These are phyloP conservation scores for Tetraselmis striata DNA, from an alignment of 139 green algal species.

Conservation along the genomic window DNA sequence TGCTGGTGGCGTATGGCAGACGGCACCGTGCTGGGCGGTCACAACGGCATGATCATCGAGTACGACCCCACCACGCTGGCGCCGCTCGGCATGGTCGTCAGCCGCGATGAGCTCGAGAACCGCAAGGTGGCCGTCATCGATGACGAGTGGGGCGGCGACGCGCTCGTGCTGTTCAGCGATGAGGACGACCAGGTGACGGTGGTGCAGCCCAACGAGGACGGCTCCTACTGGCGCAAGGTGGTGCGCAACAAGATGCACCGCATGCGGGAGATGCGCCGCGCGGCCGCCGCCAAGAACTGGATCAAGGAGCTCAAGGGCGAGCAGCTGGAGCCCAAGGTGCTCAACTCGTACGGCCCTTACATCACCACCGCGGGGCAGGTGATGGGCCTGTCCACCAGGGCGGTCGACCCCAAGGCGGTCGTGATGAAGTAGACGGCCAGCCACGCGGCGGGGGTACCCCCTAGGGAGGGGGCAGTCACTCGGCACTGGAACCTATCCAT, in stretches of 20 bases:
- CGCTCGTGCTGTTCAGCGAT: constrained; percentile 12
- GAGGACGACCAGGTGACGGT: constrained; percentile 9
- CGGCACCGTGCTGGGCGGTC: constrained; percentile 13
- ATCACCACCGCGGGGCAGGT: constrained; percentile 16
- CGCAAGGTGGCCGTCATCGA: constrained; percentile 17
- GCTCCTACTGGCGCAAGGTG: constrained; percentile 20
- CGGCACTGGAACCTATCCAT: too few relatives aligned
- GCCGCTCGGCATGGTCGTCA: constrained; percentile 18
- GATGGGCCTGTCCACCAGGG: constrained; percentile 16
- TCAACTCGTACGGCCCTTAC: constrained; percentile 16
- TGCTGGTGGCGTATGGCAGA: constrained; percentile 16
- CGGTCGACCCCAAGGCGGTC: constrained; percentile 13
- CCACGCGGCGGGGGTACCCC: too few relatives aligned
- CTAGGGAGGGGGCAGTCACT: too few relatives aligned
- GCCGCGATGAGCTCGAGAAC: constrained; percentile 15
- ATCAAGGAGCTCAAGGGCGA: constrained; percentile 11
- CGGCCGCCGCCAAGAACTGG: constrained; percentile 14
- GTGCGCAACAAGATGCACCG: constrained; percentile 23
- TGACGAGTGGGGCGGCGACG: constrained; percentile 17
- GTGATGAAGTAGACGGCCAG: constrained; percentile 7
- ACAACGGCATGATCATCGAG: constrained; percentile 25
- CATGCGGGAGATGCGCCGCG: constrained; percentile 19
- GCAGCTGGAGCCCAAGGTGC: constrained; percentile 5
- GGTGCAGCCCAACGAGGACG: constrained; percentile 21
- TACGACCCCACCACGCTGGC: constrained; percentile 17